Conservation (phyloP, 495 filamentous ascomycete genomes). For the Aspergillus bertholletiae region DNA sequence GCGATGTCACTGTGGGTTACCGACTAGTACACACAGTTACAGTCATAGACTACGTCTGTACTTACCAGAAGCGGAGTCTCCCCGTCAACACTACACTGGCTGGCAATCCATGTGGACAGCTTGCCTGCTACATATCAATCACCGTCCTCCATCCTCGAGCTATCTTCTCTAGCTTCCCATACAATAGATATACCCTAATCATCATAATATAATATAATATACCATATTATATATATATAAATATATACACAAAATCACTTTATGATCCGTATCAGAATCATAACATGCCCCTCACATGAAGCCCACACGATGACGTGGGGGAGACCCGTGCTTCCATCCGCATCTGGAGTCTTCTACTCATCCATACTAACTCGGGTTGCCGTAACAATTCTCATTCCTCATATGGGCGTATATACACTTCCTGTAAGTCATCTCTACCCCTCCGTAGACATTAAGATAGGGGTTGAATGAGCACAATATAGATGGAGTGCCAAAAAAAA, state of each 20-base stretch:
- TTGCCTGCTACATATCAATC: too few species aligned
- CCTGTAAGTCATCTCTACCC: not conserved
- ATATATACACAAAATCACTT: too few species aligned
- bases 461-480: not conserved
- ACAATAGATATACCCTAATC: too few species aligned
- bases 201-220: too few species aligned
- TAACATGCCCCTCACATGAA: too few species aligned
- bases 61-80: not conserved
- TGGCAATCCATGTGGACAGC: too few species aligned
- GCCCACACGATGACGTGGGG: conserved; percentile 26
- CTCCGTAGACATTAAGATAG: not conserved
- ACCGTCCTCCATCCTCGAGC: too few species aligned
- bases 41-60: not conserved
- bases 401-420: conserved; percentile 13
- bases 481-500: conserved; percentile 1
- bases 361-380: not conserved
- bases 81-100: not conserved
- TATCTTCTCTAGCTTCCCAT: too few species aligned
- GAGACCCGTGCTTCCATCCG: conserved; percentile 25
- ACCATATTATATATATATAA: too few species aligned
- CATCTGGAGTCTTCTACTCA: conserved; percentile 6
- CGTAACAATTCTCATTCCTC: not conserved
- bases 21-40: too few species aligned
- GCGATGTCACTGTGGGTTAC: not conserved
- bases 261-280: too few species aligned